These are phyloP conservation scores for Coccomyxa subellipsoidea DNA, from an alignment of 163 green algal genomes.

Conservation along the genomic window DNA sequence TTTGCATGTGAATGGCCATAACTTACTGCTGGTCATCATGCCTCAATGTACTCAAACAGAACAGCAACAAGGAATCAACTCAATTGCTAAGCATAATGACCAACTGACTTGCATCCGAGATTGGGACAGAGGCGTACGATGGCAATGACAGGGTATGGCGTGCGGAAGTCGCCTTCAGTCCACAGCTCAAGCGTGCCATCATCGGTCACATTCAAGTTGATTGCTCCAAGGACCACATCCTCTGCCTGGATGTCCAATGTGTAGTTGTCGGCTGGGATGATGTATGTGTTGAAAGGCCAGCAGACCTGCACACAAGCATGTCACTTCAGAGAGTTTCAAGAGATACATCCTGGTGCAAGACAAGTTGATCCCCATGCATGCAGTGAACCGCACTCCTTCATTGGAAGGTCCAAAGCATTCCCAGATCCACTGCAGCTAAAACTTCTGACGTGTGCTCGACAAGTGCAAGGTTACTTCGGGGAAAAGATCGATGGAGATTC, in stretches of 20 bases:
- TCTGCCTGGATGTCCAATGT: not conserved
- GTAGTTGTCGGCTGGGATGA: not conserved
- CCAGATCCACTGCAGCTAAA: too few species aligned
- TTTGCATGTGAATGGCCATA: too few species aligned
- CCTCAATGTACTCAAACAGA: too few species aligned
- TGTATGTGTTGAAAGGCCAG: conserved; percentile 1
- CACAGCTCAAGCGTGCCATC: not conserved
- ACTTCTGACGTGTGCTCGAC: too few species aligned
- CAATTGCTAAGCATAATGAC: not conserved
- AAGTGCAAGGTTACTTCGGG: not conserved
- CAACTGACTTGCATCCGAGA: not conserved
- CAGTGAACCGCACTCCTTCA: too few species aligned
- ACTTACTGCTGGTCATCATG: too few species aligned
- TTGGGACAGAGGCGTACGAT: not conserved
- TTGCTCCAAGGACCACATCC: not conserved
- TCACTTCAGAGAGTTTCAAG: too few species aligned
- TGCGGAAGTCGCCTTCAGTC: not conserved
- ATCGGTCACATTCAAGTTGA: not conserved
- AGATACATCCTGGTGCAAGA: too few species aligned
- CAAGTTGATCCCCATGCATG: too few species aligned
- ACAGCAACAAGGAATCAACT: too few species aligned
- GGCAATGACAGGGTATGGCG: not conserved
- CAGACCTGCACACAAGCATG: not conserved
- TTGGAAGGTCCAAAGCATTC: too few species aligned
- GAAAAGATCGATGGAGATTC: not conserved